phyloP scores from a whole-genome alignment of 2,329 filamentous ascomycete species.

The Cadophora malorum region DNA sequence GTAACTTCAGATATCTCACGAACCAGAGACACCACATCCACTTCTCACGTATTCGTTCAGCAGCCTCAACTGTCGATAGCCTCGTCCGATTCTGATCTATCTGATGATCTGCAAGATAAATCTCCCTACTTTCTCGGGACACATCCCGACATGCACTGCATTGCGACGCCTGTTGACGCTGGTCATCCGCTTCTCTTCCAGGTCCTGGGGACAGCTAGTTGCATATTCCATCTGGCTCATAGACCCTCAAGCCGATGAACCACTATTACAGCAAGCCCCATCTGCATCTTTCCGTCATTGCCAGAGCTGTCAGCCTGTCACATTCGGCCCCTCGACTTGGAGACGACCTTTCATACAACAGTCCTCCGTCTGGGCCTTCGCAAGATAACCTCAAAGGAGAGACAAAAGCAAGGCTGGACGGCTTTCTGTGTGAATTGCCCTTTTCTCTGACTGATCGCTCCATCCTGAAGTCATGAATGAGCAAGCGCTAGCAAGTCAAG shows the following conservation, averaged over 20 bases:
- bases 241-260: neutral
- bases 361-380: neutral
- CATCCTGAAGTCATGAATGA: neutral
- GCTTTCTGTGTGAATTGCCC: neutral
- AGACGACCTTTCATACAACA: slow-evolving; percentile 9
- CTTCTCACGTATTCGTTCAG: neutral
- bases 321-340: slow-evolving; percentile 13
- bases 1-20: slow-evolving; percentile 2
- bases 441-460: neutral
- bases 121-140: neutral
- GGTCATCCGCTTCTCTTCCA: slow-evolving; percentile 11
- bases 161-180: neutral
- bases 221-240: neutral
- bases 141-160: neutral
- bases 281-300: slow-evolving; percentile 11
- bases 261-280: neutral
- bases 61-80: slow-evolving; percentile 1
- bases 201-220: slow-evolving; percentile 6
- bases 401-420: slow-evolving; percentile 6
- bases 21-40: slow-evolving; percentile 5
- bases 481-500: neutral
- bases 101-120: slow-evolving; percentile 11
- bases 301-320: slow-evolving; percentile 1
- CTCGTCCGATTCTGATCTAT: neutral
- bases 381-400: slow-evolving; percentile 7